Evolutionary conservation across 495 filamentous ascomycete species (phyloP).

Genomic region (Evernia prunastri): DNA sequence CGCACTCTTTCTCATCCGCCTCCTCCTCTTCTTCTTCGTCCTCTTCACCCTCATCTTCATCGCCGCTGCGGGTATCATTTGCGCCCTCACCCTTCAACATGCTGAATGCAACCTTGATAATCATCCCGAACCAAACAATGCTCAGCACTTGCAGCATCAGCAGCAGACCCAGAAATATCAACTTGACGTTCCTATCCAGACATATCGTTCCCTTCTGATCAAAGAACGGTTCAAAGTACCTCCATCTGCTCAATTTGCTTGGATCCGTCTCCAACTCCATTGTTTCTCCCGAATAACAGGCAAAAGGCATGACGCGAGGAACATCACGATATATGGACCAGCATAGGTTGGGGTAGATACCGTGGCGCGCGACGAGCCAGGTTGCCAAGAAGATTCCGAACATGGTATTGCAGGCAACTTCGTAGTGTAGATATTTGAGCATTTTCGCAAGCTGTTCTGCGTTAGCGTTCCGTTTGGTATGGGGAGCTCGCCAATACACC

Average conservation of each 20-base stretch:
- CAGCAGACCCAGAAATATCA: conserved; percentile 67
- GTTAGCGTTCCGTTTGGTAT: neutral
- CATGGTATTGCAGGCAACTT: conserved; percentile 67
- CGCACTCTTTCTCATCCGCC: conserved; percentile 16
- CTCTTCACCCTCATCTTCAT: conserved; percentile 64
- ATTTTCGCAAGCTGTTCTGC: conserved; percentile 80
- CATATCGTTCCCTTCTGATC: conserved; percentile 65
- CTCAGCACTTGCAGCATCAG: conserved; percentile 73
- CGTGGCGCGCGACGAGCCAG: conserved; percentile 80
- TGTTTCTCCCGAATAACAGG: conserved; percentile 61
- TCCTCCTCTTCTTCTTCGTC: conserved; percentile 39
- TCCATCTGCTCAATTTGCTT: conserved; percentile 46
- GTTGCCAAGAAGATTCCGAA: conserved; percentile 83
- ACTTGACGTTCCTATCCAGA: conserved; percentile 65
- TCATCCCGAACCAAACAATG: conserved; percentile 86
- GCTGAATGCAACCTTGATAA: conserved; percentile 67
- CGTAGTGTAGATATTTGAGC: conserved; percentile 78
- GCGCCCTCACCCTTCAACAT: conserved; percentile 71
- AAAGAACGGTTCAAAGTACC: conserved; percentile 64
- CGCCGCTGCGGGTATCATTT: conserved; percentile 82
- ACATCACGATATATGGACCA: conserved; percentile 75
- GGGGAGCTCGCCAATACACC: neutral
- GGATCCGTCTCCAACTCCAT: conserved; percentile 24
- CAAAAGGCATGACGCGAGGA: conserved; percentile 52
- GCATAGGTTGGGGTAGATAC: conserved; percentile 68